Percentiles rank a stretch among this genome's conserved stretches.
phyloP scores from a whole-genome alignment of 345 rosid species.

The Passiflora organensis region DNA sequence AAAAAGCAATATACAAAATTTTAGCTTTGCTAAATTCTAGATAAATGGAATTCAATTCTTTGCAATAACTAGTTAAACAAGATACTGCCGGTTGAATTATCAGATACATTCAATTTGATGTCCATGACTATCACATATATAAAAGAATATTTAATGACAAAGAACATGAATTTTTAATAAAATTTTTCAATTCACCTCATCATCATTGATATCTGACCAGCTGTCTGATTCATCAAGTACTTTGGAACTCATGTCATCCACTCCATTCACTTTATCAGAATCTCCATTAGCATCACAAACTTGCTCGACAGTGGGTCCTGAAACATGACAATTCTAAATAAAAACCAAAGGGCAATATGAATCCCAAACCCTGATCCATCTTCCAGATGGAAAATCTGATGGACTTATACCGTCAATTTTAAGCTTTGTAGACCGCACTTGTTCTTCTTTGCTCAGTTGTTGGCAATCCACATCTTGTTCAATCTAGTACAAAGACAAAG shows the following conservation, averaged over 20 bases:
- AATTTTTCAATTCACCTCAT: slow-evolving; percentile 45
- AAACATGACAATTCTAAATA: slow-evolving; percentile 10
- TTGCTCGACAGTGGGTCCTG: slow-evolving; percentile 18
- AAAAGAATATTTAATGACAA: too few relatives aligned
- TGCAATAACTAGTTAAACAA: too few relatives aligned
- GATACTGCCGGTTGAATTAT: too few relatives aligned
- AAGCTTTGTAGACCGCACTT: slow-evolving; percentile 18
- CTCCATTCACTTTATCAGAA: slow-evolving; percentile 24
- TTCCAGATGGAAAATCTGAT: slow-evolving; percentile 10
- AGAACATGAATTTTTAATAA: not conserved
- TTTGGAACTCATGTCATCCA: slow-evolving; percentile 23
- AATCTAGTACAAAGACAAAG: slow-evolving; percentile 14
- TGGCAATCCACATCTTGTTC: slow-evolving; percentile 28
- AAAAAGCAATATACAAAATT: too few relatives aligned
- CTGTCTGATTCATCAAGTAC: slow-evolving; percentile 57
- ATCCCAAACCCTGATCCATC: not conserved
- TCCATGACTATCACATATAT: too few relatives aligned
- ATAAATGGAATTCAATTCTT: too few relatives aligned
- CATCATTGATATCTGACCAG: slow-evolving; percentile 76
- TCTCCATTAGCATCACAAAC: slow-evolving; percentile 14
- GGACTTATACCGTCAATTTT: slow-evolving; percentile 21
- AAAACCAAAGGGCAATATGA: not conserved
- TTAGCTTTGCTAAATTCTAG: too few relatives aligned
- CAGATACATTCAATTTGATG: too few relatives aligned
- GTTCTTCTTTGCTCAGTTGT: slow-evolving; percentile 23